Percentiles rank a stretch among this genome's conserved stretches.
phyloP scores from a whole-genome alignment of 805 yeast species.

The Saturnispora besseyi region DNA sequence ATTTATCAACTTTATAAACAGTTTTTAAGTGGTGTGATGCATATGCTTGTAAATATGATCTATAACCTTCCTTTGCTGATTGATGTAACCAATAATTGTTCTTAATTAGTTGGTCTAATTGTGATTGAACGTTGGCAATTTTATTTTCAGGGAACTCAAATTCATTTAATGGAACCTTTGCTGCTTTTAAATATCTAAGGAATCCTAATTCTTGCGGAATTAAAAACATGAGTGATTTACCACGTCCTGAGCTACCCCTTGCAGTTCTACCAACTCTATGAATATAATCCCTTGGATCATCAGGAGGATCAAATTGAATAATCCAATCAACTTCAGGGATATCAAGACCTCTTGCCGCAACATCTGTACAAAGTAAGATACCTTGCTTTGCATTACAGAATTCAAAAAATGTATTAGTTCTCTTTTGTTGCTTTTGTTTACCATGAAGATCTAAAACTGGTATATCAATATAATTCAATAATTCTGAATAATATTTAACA shows the following conservation, averaged over 20 bases:
- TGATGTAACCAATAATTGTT: slow-evolving; percentile 92
- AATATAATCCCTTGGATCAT: slow-evolving; percentile 98
- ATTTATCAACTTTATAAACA: slow-evolving; percentile 91
- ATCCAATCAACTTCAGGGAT: slow-evolving; percentile 99
- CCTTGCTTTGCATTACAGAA: slow-evolving; percentile 97
- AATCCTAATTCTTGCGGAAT: slow-evolving; percentile 93
- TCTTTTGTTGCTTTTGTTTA: slow-evolving; percentile 95
- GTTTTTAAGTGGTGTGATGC: slow-evolving; percentile 95
- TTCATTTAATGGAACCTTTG: slow-evolving; percentile 95
- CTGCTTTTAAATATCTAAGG: slow-evolving; percentile 87
- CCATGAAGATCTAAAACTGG: slow-evolving; percentile 97
- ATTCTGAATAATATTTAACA: slow-evolving; percentile 92
- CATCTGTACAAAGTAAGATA: slow-evolving; percentile 90
- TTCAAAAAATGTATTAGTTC: slow-evolving; percentile 97
- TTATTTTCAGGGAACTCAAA: slow-evolving; percentile 91
- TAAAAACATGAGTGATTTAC: slow-evolving; percentile 90
- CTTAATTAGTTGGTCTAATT: slow-evolving; percentile 80
- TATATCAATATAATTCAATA: slow-evolving; percentile 88
- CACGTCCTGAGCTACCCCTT: slow-evolving; percentile 81
- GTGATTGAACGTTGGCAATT: slow-evolving; percentile 93
- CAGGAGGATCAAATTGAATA: slow-evolving; percentile 98
- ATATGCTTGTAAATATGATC: slow-evolving; percentile 94
- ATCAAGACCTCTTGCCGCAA: slow-evolving; percentile 98
- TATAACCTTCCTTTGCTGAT: slow-evolving; percentile 94
- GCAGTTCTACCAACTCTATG: slow-evolving; percentile 99